Base-by-base conservation (phyloP, 306 rosid genomes). In the Vigna nakashimae region DNA sequence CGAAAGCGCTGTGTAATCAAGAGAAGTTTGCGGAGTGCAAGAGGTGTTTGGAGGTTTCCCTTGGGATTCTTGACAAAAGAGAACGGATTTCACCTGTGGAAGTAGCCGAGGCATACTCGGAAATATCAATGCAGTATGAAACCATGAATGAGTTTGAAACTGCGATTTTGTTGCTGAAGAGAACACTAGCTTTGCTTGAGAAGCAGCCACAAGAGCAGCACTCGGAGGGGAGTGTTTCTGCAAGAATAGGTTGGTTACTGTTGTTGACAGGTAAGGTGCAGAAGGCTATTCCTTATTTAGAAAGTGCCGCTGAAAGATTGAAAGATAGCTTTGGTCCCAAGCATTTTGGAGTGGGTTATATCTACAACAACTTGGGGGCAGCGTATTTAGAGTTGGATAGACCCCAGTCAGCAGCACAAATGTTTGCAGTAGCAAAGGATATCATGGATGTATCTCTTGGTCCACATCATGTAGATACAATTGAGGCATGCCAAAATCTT, bases 341-440 rank as follows among this genome's bases (percentile, higher is more conserved):
- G 85, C 98, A 94, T 88, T 94, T 90, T 86, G 98, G 97, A 79
- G 92, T 94, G 14, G 97, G 96, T 48, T 94, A 94, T 75, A 89
- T 94, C 55, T 94, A 92, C 90, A 94, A 92, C 87, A 94, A 94
- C 79, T 85, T 94, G 76, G 98, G 97, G 71, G 97, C 98, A 34
- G 98, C 98, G 34, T 92, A 90, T 86, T 83, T 94, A 81, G 97
- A 94, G 82, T 86, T 94, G 83, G 93, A 88, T 76, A 89, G 97
- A 81, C 96, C 95, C 69, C 96, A 94, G 84, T 92, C 98, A 14
- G 97, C 98, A 60, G 97, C 95, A 0, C 98, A 94, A 80, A 92
- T 90, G 97, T 92, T 94, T 82, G 97, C 96, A 0, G 87, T 94
- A 24, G 96, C 97, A 17, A 92, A 89, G 87, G 98, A 94, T 82